These are phyloP conservation scores for Coccinonectria pachysandricola DNA, from an alignment of 2,329 filamentous ascomycete species.

Conservation along the genomic window DNA sequence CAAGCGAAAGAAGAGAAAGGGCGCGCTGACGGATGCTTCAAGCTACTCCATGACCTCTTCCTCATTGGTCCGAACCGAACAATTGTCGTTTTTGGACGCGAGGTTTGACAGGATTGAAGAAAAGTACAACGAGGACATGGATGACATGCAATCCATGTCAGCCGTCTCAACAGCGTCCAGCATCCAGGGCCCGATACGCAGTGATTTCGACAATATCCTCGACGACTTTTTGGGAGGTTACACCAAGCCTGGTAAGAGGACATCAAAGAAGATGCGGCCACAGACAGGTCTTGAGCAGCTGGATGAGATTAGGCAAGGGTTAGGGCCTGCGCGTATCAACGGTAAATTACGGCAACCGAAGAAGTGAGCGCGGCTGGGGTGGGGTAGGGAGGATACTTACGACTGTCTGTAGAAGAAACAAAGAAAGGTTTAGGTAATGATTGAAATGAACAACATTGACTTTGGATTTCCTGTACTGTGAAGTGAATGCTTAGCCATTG, in stretches of 20 bases:
- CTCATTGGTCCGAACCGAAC: constrained; percentile 77
- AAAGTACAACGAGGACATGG: constrained; percentile 47
- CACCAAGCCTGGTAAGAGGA: constrained; percentile 60
- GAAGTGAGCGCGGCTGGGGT: background rate
- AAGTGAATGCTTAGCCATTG: too few relatives aligned
- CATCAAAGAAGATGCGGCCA: constrained; percentile 69
- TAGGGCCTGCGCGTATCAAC: constrained; percentile 64
- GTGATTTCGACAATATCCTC: constrained; percentile 82
- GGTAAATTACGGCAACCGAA: constrained; percentile 12
- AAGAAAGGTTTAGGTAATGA: too few relatives aligned
- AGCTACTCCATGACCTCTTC: constrained; percentile 89
- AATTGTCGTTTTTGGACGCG: constrained; percentile 72
- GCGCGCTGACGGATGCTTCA: constrained; percentile 78
- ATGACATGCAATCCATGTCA: constrained; percentile 46
- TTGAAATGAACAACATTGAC: too few relatives aligned
- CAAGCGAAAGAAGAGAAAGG: constrained; percentile 87
- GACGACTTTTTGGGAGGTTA: constrained; percentile 82
- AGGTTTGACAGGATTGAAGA: constrained; percentile 89
- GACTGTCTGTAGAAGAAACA: too few relatives aligned
- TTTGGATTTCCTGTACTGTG: too few relatives aligned
- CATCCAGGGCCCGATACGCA: constrained; percentile 56
- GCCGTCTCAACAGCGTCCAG: constrained; percentile 54
- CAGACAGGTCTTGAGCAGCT: constrained; percentile 78
- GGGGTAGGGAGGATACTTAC: too few relatives aligned
- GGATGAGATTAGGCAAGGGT: constrained; percentile 72